Percentiles rank a stretch among this genome's conserved stretches.
Conservation (phyloP, 1,139 yeast genomes). For the Geotrichum candidum region DNA sequence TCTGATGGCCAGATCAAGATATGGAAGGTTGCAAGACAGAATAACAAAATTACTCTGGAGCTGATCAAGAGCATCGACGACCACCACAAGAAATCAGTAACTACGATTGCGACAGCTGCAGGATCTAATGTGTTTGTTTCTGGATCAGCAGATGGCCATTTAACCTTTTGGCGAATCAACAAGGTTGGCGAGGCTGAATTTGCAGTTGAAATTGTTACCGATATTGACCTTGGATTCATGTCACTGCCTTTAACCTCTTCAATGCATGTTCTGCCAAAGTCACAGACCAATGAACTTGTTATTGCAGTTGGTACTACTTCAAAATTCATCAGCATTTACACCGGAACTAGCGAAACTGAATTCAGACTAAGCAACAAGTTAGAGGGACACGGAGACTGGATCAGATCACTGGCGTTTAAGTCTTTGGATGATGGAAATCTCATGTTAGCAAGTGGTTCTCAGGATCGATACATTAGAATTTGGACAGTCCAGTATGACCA, state of each 20-base stretch:
- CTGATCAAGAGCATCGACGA: slow-evolving; percentile 34
- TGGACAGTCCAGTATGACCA: slow-evolving; percentile 69
- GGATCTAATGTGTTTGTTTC: slow-evolving; percentile 20
- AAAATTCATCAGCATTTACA: slow-evolving; percentile 49
- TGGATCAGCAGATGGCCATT: slow-evolving; percentile 22
- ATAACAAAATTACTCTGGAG: slow-evolving; percentile 21
- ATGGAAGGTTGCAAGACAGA: slow-evolving; percentile 44
- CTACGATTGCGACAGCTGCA: slow-evolving; percentile 39
- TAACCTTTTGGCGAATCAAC: slow-evolving; percentile 25
- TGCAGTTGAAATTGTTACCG: slow-evolving; percentile 18
- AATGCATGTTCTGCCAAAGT: slow-evolving; percentile 15
- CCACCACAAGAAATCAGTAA: slow-evolving; percentile 41
- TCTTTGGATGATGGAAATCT: slow-evolving; percentile 41
- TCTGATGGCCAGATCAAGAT: slow-evolving; percentile 59
- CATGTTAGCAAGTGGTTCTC: slow-evolving; percentile 78
- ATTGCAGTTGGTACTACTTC: slow-evolving; percentile 79
- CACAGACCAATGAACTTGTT: slow-evolving; percentile 32
- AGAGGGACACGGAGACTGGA: slow-evolving; percentile 93
- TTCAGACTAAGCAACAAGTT: slow-evolving; percentile 47
- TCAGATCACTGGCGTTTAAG: slow-evolving; percentile 63
- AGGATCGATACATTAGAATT: slow-evolving; percentile 79
- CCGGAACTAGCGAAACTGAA: slow-evolving; percentile 24
- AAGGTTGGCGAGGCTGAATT: slow-evolving; percentile 42
- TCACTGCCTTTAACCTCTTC: slow-evolving; percentile 65
- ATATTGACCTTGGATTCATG: slow-evolving; percentile 33